Conservation (phyloP, 805 yeast genomes). For the Candida suzukii region DNA sequence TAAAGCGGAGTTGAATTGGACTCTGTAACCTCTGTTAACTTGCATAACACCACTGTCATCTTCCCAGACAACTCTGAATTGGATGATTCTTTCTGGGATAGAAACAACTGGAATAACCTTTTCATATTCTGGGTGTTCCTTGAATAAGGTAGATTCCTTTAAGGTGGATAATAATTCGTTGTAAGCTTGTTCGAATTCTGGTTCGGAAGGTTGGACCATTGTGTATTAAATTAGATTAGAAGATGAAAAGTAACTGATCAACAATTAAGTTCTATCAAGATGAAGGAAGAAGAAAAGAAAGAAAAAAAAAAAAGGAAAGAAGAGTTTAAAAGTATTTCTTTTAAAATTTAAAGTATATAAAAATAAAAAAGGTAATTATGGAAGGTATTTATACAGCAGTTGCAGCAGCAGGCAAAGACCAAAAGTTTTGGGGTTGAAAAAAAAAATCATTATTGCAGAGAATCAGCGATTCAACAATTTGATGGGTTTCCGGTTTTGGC, state of each 20-base stretch:
- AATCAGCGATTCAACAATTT: too few relatives aligned
- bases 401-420: too few relatives aligned
- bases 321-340: not conserved
- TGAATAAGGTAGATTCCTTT: slow-evolving; percentile 85
- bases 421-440: too few relatives aligned
- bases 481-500: too few relatives aligned
- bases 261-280: slow-evolving; percentile 1
- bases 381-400: not conserved
- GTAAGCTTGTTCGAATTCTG: slow-evolving; percentile 99
- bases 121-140: slow-evolving; percentile 83
- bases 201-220: slow-evolving; percentile 86
- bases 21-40: slow-evolving; percentile 97
- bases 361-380: not conserved
- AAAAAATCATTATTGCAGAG: too few relatives aligned
- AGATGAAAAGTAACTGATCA: slow-evolving; percentile 1
- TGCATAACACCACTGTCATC: slow-evolving; percentile 87
- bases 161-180: slow-evolving; percentile 85
- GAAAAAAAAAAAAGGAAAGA: not conserved
- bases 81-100: slow-evolving; percentile 92
- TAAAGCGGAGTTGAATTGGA: slow-evolving; percentile 94
- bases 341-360: not conserved
- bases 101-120: slow-evolving; percentile 85
- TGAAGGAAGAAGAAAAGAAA: slow-evolving; percentile 1
- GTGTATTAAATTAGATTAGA: slow-evolving; percentile 8
- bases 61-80: slow-evolving; percentile 98